Evolutionary conservation across 2,329 filamentous ascomycete genomes (phyloP).

Genomic region (Stachybotrys chartarum): DNA sequence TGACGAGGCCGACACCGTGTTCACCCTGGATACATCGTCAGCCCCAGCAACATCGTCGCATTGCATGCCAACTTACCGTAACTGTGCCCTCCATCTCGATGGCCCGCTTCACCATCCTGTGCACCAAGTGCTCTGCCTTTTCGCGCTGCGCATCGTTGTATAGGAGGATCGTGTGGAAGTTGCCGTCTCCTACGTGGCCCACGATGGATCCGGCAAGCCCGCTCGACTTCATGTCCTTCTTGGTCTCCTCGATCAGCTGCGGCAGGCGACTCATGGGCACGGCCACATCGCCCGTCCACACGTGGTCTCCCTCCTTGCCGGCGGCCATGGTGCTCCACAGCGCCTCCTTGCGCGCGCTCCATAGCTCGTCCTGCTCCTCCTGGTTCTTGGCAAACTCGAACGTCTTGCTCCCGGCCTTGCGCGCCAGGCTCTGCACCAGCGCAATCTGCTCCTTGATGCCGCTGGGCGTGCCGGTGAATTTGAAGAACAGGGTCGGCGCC

Average conservation of each 20-base stretch:
- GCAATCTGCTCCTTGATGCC: constrained; percentile 74
- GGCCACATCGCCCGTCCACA: constrained; percentile 84
- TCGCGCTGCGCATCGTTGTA: constrained; percentile 60
- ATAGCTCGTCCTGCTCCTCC: constrained; percentile 69
- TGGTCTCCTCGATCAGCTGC: constrained; percentile 69
- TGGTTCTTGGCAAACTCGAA: constrained; percentile 71
- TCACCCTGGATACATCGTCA: constrained; percentile 48
- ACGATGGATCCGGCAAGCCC: constrained; percentile 47
- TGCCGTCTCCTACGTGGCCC: constrained; percentile 70
- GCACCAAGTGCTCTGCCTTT: constrained; percentile 64
- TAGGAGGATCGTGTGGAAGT: constrained; percentile 62
- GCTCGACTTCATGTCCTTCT: constrained; percentile 33
- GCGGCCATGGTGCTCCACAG: constrained; percentile 73
- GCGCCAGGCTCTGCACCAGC: constrained; percentile 58
- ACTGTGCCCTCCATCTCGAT: constrained; percentile 82
- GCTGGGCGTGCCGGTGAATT: constrained; percentile 64
- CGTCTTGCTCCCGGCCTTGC: constrained; percentile 51
- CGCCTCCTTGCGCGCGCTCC: constrained; percentile 78
- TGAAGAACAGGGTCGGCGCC: constrained; percentile 75
- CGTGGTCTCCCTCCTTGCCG: constrained; percentile 56
- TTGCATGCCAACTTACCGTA: constrained; percentile 39
- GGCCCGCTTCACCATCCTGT: constrained; percentile 79
- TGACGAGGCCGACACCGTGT: constrained; percentile 77
- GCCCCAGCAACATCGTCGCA: background rate
- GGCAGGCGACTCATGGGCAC: constrained; percentile 71